Evolutionary conservation across 441 rosid species (phyloP).

Genomic region (Adansonia grandidieri): DNA sequence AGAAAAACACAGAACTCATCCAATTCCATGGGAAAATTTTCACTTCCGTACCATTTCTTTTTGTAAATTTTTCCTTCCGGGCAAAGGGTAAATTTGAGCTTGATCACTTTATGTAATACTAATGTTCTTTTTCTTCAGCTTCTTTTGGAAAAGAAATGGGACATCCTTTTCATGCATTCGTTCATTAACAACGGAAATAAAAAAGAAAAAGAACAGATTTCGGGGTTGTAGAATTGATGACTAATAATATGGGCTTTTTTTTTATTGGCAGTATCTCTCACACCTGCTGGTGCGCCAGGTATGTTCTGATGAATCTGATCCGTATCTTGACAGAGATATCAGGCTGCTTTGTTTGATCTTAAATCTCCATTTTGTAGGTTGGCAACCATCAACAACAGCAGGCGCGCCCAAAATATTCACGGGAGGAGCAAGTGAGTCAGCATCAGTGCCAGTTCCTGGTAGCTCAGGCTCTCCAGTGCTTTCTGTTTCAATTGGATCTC

Average conservation of each 20-base stretch:
- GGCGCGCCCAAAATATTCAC: slow-evolving; percentile 21
- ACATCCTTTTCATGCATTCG: background rate
- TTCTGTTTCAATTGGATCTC: slow-evolving; percentile 29
- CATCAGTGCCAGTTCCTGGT: slow-evolving; percentile 48
- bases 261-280: slow-evolving; percentile 39
- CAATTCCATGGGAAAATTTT: too few species aligned
- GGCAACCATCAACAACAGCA: slow-evolving; percentile 21
- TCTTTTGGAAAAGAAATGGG: background rate
- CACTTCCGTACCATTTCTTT: too few species aligned
- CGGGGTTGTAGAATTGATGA: background rate
- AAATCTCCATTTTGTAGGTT: slow-evolving; percentile 22
- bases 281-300: slow-evolving; percentile 55
- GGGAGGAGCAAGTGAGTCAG: slow-evolving; percentile 17
- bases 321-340: background rate
- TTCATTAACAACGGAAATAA: background rate
- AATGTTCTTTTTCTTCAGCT: too few species aligned
- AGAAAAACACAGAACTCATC: too few species aligned
- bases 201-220: background rate
- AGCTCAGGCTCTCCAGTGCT: slow-evolving; percentile 31
- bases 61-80: too few species aligned
- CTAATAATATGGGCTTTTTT: background rate
- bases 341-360: background rate
- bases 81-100: too few species aligned
- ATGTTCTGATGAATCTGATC: slow-evolving; percentile 19
- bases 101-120: too few species aligned